Evolutionary conservation across 495 filamentous ascomycete genomes (phyloP), one percentile per base, ranked within the genome.

Genomic region (Cercophora sp.): DNA sequence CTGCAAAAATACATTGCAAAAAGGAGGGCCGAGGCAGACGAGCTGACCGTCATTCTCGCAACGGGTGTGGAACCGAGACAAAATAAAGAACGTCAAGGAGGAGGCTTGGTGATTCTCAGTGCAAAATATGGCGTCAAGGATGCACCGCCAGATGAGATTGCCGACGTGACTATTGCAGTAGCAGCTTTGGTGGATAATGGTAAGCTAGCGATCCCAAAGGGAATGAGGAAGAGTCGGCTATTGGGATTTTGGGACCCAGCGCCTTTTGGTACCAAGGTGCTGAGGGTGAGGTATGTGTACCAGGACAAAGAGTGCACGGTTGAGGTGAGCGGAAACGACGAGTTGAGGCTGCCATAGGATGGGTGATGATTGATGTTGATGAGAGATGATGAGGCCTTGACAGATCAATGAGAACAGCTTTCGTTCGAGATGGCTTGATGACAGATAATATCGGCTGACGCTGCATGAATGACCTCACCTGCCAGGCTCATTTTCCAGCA

Each of bases 201-300:
- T 5, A 23, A 34, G 44, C 23, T 68, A 49, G 36, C 42, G 2
- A 64, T 65, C 23, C 60, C 62, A 0, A 29, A 5, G 39, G 62
- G 62, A 10, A 34, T 59, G 20, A 32, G 45, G 15, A 62, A 75
- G 78, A 75, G 74, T 50, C 65, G 78, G 57, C 67, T 82, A 13
- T 57, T 79, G 5, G 80, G 80, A 2, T 83, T 83, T 61, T 69
- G 82, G 59, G 80, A 84, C 48, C 80, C 79, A 8, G 77, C 76
- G 9, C 80, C 81, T 9, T 62, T 76, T 22, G 59, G 69, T 32
- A 67, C 65, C 20, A 83, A 83, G 65, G 70, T 65, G 29, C 56
- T 84, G 58, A 74, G 67, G 57, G 70, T 84, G 23, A 74, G 72
- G 70, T 84, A 82, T 54, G 58, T 56, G 22, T 81, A 76, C 57